Evolutionary conservation across 2,329 filamentous ascomycete species (phyloP), one percentile per base, ranked within the genome.

Genomic region (Xylariales sp.): DNA sequence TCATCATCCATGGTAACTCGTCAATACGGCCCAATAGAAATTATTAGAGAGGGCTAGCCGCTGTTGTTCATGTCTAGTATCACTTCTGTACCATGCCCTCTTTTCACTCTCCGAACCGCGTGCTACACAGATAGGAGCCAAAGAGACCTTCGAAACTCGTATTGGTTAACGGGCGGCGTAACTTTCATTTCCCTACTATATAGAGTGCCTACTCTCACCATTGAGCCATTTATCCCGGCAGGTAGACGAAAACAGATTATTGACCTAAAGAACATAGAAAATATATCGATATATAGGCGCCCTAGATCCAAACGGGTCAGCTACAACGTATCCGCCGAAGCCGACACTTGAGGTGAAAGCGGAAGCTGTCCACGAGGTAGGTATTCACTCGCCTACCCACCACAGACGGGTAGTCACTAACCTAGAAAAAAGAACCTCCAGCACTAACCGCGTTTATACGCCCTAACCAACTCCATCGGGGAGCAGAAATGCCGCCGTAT

Each of bases 71-170:
- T 57, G 58, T 77, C 74, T 75, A 56, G 12, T 12, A 30, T 41
- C n/a, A 8, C 32, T 28, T 63, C 34, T 45, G 49, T 8, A 39
- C 18, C 9, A 46, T 23, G 7, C 34, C 6, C 14, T 55, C 28
- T 53, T 63, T 23, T 12, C 12, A 28, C 18, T 28, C 41, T 18
- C 34, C 23, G 9, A 30, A 32, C 6, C 7, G 12, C 10, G 39
- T 18, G 6, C 18, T n/a, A 69, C 75, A 71, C 65, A 77, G 75
- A 66, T 75, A 75, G 48, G 75, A 76, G 48, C 75, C 72, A 52
- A 77, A 77, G n/a, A 76, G 73, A 0, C 76, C 71, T 49, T 72
- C 74, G 71, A 77, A 77, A 77, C 75, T 28, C 71, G 67, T 32
- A 77, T 77, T 48, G 16, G 30, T 64, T 14, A 64, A 52, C 6